These are phyloP conservation scores for Pseudogymnoascus sp. DNA, from an alignment of 2,329 filamentous ascomycete genomes.

Conservation along the genomic window DNA sequence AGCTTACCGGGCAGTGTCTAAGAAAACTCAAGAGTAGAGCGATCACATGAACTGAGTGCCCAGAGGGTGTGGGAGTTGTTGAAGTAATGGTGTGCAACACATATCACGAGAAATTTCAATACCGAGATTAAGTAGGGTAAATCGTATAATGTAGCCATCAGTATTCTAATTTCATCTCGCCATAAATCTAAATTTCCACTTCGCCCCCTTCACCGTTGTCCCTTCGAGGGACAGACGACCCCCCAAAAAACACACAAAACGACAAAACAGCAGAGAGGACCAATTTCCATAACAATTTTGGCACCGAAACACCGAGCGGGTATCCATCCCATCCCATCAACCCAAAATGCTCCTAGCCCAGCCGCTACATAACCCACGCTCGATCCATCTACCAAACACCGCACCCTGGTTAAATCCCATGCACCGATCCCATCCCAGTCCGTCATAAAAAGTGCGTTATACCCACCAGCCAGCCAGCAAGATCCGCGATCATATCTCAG, in stretches of 20 bases:
- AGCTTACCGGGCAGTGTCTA: background rate
- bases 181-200: background rate
- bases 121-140: background rate
- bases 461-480: background rate
- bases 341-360: background rate
- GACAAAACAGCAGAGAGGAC: background rate
- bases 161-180: background rate
- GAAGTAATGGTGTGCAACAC: background rate
- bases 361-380: background rate
- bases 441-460: background rate
- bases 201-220: background rate
- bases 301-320: background rate
- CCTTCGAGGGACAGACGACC: background rate
- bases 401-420: background rate
- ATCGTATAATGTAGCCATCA: background rate
- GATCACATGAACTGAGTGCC: background rate
- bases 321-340: background rate
- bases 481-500: background rate
- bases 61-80: background rate
- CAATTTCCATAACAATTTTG: background rate
- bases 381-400: background rate
- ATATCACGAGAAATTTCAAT: background rate
- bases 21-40: background rate
- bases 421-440: background rate
- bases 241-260: background rate